Percentiles rank a stretch among this genome's conserved stretches.
These are phyloP conservation scores for Diaporthe eres DNA, from an alignment of 2,329 filamentous ascomycete species.

Conservation along the genomic window DNA sequence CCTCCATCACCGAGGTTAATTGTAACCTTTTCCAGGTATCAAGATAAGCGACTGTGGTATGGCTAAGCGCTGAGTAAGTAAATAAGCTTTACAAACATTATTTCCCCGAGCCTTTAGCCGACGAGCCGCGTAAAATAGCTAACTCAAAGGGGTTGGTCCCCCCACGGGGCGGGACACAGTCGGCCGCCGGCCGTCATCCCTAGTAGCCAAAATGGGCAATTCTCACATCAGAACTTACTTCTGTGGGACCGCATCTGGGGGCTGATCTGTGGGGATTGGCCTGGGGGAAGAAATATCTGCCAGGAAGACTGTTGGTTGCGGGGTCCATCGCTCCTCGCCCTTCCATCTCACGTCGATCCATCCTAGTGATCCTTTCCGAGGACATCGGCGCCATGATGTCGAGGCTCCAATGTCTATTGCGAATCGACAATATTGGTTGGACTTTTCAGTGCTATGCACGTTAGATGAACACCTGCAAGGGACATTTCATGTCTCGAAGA, in stretches of 20 bases:
- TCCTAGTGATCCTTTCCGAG: background rate
- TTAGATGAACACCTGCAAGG: background rate
- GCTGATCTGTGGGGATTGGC: background rate
- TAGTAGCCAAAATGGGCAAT: background rate
- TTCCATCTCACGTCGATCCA: background rate
- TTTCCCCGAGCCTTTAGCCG: slow-evolving; percentile 26
- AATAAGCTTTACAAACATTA: slow-evolving; percentile 1
- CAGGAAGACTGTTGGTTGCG: background rate
- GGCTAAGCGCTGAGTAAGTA: slow-evolving; percentile 18
- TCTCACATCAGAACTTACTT: slow-evolving; percentile 3
- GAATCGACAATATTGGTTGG: background rate
- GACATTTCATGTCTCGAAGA: background rate
- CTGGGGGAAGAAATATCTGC: background rate
- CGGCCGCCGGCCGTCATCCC: background rate
- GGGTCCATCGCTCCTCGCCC: background rate
- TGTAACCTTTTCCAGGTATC: background rate
- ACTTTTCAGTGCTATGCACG: too few relatives aligned
- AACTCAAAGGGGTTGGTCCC: slow-evolving; percentile 1
- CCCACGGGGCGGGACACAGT: background rate
- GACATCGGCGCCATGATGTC: background rate
- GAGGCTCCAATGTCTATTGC: background rate
- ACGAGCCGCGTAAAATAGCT: background rate
- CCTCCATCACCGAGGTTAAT: background rate
- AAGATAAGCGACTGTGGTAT: background rate
- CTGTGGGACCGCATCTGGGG: background rate